These are phyloP conservation scores for Verticillium alfalfae DNA, from an alignment of 2,329 filamentous ascomycete genomes.

Conservation along the genomic window DNA sequence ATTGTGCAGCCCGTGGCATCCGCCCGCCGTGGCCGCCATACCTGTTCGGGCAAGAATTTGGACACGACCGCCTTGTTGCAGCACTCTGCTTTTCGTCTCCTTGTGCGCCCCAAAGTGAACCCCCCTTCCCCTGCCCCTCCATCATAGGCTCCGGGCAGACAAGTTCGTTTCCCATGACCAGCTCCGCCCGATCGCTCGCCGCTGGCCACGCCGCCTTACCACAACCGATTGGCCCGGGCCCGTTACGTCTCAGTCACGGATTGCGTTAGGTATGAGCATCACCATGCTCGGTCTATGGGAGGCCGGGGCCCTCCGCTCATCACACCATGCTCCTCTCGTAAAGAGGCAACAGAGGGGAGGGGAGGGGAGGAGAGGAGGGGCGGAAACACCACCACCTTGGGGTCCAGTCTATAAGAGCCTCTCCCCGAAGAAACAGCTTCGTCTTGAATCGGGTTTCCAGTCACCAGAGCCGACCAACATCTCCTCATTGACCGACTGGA, in stretches of 20 bases:
- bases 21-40: background rate
- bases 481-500: background rate
- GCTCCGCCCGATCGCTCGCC: background rate
- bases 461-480: background rate
- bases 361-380: background rate
- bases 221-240: background rate
- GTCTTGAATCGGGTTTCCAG: background rate
- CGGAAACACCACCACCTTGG: background rate
- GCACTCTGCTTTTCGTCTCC: background rate
- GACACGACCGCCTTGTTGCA: background rate
- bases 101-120: no score
- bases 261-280: background rate
- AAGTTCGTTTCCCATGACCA: background rate
- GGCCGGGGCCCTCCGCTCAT: background rate
- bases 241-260: background rate
- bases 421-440: background rate
- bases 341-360: background rate
- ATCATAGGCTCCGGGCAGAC: no score
- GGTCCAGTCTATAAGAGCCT: background rate
- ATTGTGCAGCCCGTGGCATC: background rate
- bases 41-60: slow-evolving; percentile 1
- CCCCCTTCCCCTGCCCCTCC: no score
- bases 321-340: background rate
- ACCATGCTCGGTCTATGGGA: background rate
- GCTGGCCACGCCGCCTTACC: background rate